Percentiles rank a stretch among this genome's conserved stretches.
phyloP scores from a whole-genome alignment of 1,284 basidiomycete species.

The Tylopilus sp. region DNA sequence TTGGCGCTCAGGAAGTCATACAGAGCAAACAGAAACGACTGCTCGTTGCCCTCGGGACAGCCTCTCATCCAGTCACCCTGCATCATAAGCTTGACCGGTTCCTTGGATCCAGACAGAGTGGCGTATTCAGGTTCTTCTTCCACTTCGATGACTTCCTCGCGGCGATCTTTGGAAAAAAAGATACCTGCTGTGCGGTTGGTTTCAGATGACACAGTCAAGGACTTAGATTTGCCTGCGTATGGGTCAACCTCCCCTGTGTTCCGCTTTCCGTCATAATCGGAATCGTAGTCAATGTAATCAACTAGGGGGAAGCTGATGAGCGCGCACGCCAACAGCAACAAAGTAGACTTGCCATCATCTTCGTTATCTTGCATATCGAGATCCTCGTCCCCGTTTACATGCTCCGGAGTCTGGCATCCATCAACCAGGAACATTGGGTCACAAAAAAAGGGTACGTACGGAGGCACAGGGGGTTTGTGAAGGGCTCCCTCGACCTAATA shows the following conservation, averaged over 20 bases:
- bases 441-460: constrained; percentile 18
- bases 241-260: constrained; percentile 65
- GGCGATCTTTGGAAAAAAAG: constrained; percentile 88
- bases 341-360: constrained; percentile 44
- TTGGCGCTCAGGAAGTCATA: constrained; percentile 71
- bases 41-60: constrained; percentile 88
- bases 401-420: constrained; percentile 51
- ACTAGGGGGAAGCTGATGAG: constrained; percentile 30
- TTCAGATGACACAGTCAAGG: not conserved
- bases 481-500: constrained; percentile 23
- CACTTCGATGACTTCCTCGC: constrained; percentile 82
- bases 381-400: constrained; percentile 41
- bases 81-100: constrained; percentile 65
- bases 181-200: constrained; percentile 50
- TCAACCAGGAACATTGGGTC: constrained; percentile 2
- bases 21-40: constrained; percentile 80
- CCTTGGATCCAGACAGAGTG: constrained; percentile 42
- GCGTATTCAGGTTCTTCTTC: constrained; percentile 69
- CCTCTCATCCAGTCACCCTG: constrained; percentile 97
- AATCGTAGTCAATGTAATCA: constrained; percentile 74
- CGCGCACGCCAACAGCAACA: constrained; percentile 1
- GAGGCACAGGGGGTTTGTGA: constrained; percentile 28
- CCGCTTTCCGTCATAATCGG: constrained; percentile 56
- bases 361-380: constrained; percentile 49
- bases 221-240: constrained; percentile 61